Evolutionary conservation across 495 filamentous ascomycete genomes (phyloP), one percentile per base, ranked within the genome.

Genomic region (Penicillium canariense): DNA sequence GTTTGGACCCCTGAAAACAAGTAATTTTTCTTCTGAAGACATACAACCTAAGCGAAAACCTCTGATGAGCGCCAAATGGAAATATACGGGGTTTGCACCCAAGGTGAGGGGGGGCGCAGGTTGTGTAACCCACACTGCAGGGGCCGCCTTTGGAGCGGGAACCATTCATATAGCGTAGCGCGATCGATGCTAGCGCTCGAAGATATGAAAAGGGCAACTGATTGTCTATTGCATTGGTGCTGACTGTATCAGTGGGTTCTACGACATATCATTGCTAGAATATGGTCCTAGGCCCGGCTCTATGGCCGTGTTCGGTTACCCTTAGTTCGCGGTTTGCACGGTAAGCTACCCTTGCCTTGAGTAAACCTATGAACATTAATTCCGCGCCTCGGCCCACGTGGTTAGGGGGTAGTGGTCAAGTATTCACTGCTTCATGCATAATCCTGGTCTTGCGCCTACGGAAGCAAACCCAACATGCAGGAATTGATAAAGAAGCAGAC

Each of bases 81-180:
- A 22, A 20, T 32, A 52, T 60, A 54, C 54, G 55, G 45, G 3
- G 20, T 48, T 31, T 53, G 59, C 51, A 57, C 50, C 39, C 34
- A 55, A 55, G 50, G 47, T 39, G 62, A 62, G 59, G 59, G 48
- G n/a, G 56, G 14, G 31, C 50, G 45, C 50, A 56, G 17, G 27
- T 48, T 44, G 63, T 66, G 56, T 45, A 55, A 66, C 60, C 54
- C 45, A 12, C 32, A 27, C 4, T 11, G 53, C 43, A 52, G 25
- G 54, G 55, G 18, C 43, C 49, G 28, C 26, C 44, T 43, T 30
- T 3, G 35, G n/a, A 42, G 11, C 38, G 18, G 22, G 40, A 59
- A 56, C 59, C 59, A 62, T 51, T 56, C 36, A 46, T 2, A 56
- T 25, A 17, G 7, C 32, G 8, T 31, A 23, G 3, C 11, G n/a